Conservation (phyloP, 352 stramenopile species). For the Pythium dissotocum region DNA sequence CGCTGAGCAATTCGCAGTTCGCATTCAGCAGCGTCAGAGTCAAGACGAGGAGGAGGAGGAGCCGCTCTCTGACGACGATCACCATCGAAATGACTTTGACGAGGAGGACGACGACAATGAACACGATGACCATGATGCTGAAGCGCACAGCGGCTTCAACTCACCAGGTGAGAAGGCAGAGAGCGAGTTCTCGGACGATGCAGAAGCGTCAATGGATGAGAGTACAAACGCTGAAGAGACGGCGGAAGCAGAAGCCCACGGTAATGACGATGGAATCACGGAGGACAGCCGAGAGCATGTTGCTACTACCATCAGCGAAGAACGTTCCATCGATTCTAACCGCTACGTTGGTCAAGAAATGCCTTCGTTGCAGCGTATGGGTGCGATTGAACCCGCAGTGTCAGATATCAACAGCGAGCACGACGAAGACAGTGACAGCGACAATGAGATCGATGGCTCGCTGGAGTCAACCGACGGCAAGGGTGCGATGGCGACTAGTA, state of each 20-base stretch:
- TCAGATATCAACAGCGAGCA: background rate
- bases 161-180: background rate
- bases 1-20: too few species aligned
- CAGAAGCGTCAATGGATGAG: background rate
- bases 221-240: background rate
- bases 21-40: too few species aligned
- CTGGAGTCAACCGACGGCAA: background rate
- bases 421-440: background rate
- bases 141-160: background rate
- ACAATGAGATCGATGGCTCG: background rate
- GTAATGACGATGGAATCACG: background rate
- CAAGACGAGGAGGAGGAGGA: slow-evolving; percentile 1
- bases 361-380: background rate
- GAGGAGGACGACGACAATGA: background rate
- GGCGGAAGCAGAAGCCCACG: too few species aligned
- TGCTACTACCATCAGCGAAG: background rate
- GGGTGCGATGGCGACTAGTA: background rate
- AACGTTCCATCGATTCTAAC: background rate
- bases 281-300: background rate
- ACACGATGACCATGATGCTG: background rate
- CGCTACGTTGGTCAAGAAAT: background rate
- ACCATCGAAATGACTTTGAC: slow-evolving; percentile 6
- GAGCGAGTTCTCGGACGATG: background rate
- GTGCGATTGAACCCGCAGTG: background rate
- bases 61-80: background rate